These are phyloP conservation scores for Vitis rupestris DNA, from an alignment of 164 flowering plant genomes.

Conservation along the genomic window DNA sequence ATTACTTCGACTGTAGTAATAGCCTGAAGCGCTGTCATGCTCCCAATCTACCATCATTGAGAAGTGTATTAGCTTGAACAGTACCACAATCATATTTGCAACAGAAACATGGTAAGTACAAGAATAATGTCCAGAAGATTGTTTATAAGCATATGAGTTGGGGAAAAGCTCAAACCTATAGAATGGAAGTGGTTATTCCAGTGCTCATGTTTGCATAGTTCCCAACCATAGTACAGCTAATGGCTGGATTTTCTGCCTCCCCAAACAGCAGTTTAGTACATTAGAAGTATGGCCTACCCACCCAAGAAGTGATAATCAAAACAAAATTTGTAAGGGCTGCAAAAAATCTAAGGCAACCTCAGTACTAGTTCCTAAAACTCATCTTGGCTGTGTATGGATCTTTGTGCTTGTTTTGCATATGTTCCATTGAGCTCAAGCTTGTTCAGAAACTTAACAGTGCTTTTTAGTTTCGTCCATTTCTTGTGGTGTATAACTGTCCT, in stretches of 20 bases:
- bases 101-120: too few relatives aligned
- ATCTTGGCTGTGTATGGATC: background rate
- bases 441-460: too few relatives aligned
- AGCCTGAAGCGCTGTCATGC: constrained; percentile 63
- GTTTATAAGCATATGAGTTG: too few relatives aligned
- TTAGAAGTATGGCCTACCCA: background rate
- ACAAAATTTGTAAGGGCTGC: background rate
- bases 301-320: background rate
- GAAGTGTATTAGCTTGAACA: constrained; percentile 33
- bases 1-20: constrained; percentile 58
- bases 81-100: constrained; percentile 4
- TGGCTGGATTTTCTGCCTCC: background rate
- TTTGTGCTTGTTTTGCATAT: too few relatives aligned
- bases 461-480: too few relatives aligned
- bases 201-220: too few relatives aligned
- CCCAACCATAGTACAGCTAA: background rate
- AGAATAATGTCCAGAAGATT: too few relatives aligned
- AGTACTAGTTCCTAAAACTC: background rate
- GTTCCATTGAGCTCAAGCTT: too few relatives aligned
- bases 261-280: background rate
- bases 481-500: too few relatives aligned
- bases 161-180: too few relatives aligned
- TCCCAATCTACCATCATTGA: constrained; percentile 77
- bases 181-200: too few relatives aligned
- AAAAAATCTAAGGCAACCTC: constrained; percentile 1